These are phyloP conservation scores for Nepenthes mirabilis DNA, from an alignment of 148 eudicot species.

Conservation along the genomic window DNA sequence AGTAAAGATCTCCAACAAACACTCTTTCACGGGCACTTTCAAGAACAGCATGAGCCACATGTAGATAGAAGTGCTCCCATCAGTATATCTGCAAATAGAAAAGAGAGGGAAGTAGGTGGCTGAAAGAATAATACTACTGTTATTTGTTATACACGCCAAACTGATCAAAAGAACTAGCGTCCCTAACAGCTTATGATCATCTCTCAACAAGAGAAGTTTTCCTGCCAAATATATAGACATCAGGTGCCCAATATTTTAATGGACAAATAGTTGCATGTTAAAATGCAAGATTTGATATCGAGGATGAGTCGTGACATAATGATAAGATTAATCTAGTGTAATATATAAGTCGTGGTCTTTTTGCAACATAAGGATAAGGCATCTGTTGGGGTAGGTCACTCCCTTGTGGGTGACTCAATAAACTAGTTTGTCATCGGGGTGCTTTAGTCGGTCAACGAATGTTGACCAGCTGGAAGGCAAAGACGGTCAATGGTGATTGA, in stretches of 20 bases:
- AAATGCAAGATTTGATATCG: not conserved
- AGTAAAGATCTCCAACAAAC: constrained; percentile 80
- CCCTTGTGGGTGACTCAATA: too few species aligned
- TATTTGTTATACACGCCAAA: constrained; percentile 34
- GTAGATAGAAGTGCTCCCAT: not conserved
- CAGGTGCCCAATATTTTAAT: not conserved
- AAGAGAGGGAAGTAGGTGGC: not conserved
- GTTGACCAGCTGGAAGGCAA: too few species aligned
- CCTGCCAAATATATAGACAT: constrained; percentile 17
- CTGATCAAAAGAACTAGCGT: constrained; percentile 90
- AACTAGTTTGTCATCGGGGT: too few species aligned
- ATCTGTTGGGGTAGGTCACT: too few species aligned
- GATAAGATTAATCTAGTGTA: too few species aligned
- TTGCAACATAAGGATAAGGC: too few species aligned
- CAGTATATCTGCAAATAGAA: constrained; percentile 4
- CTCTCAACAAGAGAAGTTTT: constrained; percentile 75
- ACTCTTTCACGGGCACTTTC: constrained; percentile 92
- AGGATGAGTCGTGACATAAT: too few species aligned
- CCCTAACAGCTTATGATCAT: constrained; percentile 86
- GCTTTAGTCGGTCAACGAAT: too few species aligned
- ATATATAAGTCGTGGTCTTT: too few species aligned
- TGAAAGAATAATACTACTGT: not conserved
- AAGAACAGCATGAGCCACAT: constrained; percentile 83
- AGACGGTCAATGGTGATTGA: too few species aligned
- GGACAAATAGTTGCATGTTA: not conserved